These are phyloP conservation scores for Trypethelium eluteriae DNA, from an alignment of 495 filamentous ascomycete genomes.

Conservation along the genomic window DNA sequence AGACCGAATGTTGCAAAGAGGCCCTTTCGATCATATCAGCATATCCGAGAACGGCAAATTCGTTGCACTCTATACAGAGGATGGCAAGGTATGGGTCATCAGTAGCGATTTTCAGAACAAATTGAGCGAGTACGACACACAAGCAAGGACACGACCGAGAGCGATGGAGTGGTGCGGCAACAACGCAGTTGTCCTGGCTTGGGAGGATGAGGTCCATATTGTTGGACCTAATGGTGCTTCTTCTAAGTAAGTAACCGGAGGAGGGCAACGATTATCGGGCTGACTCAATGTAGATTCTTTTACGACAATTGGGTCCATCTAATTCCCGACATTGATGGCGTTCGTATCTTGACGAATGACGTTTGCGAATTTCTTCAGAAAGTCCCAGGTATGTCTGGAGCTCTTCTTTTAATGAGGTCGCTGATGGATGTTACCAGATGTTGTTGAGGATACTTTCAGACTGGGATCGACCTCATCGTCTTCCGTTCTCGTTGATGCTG, in stretches of 20 bases:
- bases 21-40: conserved; percentile 81
- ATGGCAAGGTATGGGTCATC: conserved; percentile 86
- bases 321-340: conserved; percentile 79
- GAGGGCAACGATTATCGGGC: not conserved
- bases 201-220: conserved; percentile 97
- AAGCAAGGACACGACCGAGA: conserved; percentile 74
- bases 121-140: conserved; percentile 84
- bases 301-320: conserved; percentile 90
- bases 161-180: conserved; percentile 95
- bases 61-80: conserved; percentile 74
- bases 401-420: conserved; percentile 9
- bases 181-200: conserved; percentile 85
- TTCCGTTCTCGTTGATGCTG: conserved; percentile 84
- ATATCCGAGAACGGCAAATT: conserved; percentile 88
- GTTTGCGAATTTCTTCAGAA: conserved; percentile 93
- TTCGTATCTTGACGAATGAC: conserved; percentile 80
- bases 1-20: conserved; percentile 80
- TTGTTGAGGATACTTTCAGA: conserved; percentile 80
- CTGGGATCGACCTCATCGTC: conserved; percentile 80
- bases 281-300: conserved; percentile 54
- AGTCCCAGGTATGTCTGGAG: conserved; percentile 52
- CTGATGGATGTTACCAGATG: conserved; percentile 42
- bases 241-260: conserved; percentile 45
- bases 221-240: conserved; percentile 76
- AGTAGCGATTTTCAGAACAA: conserved; percentile 89